Evolutionary conservation across 768 basidiomycete species (phyloP).

Genomic region (Phylloporus sp.): DNA sequence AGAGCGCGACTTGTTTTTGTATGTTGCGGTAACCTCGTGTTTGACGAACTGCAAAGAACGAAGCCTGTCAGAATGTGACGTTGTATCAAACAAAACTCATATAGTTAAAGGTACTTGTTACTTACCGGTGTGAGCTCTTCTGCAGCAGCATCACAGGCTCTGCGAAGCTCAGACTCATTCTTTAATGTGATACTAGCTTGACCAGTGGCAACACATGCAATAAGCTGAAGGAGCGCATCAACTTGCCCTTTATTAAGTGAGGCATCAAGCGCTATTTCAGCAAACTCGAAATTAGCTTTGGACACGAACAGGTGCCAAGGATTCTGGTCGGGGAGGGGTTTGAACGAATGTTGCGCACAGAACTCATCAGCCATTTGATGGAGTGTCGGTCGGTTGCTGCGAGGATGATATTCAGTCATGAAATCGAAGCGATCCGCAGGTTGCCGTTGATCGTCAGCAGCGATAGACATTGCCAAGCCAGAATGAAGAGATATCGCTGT

Average conservation of each 20-base stretch:
- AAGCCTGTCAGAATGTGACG: too few relatives aligned
- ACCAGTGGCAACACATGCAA: slow-evolving; percentile 8
- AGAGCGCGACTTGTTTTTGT: slow-evolving; percentile 1
- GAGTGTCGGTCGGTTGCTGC: too few relatives aligned
- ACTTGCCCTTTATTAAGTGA: slow-evolving; percentile 5
- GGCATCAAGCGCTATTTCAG: slow-evolving; percentile 10
- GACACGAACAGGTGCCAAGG: not conserved
- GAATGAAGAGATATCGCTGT: too few relatives aligned
- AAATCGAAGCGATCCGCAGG: too few relatives aligned
- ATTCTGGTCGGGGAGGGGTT: not conserved
- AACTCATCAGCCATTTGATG: too few relatives aligned
- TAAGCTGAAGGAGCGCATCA: slow-evolving; percentile 4
- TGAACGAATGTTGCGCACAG: not conserved
- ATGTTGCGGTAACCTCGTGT: not conserved
- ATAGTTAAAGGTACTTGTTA: too few relatives aligned
- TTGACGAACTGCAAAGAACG: not conserved
- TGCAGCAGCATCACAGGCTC: not conserved
- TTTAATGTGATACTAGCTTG: slow-evolving; percentile 13
- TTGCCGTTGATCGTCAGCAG: too few relatives aligned
- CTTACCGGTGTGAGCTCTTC: not conserved
- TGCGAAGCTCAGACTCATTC: slow-evolving; percentile 3
- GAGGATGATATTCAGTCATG: too few relatives aligned
- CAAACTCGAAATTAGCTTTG: slow-evolving; percentile 6
- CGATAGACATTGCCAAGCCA: too few relatives aligned
- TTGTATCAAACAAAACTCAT: too few relatives aligned